A percentile compares a stretch with the other conserved stretches of the same genome.
Evolutionary conservation across 371 early-diverging fungal genomes (phyloP).

Genomic region (Zancudomyces culisetae): DNA sequence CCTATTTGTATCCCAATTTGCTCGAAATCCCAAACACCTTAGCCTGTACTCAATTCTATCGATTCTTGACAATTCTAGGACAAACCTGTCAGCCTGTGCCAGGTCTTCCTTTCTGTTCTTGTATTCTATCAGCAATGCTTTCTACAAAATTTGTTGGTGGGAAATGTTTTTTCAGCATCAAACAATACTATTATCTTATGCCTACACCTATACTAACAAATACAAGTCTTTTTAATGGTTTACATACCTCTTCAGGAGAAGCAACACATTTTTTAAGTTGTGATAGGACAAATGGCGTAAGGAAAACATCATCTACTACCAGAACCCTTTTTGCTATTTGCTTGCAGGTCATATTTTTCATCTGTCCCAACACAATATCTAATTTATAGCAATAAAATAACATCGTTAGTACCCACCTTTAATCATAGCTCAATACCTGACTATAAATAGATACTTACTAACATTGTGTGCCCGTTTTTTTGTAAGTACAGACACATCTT

Average conservation of each 20-base stretch:
- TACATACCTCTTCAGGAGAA: constrained; percentile 59
- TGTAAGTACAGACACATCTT: constrained; percentile 46
- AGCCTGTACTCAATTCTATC: constrained; percentile 62
- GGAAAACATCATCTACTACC: constrained; percentile 35
- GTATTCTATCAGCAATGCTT: constrained; percentile 44
- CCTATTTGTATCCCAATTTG: constrained; percentile 53
- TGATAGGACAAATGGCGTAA: constrained; percentile 41
- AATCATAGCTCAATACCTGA: too few relatives aligned
- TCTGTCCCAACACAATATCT: constrained; percentile 50
- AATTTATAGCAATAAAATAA: too few relatives aligned
- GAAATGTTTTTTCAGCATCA: too few relatives aligned
- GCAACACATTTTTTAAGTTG: constrained; percentile 47
- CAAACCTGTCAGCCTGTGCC: constrained; percentile 64
- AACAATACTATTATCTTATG: too few relatives aligned
- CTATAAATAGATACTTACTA: too few relatives aligned
- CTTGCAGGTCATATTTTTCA: constrained; percentile 36
- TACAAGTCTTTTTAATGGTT: constrained; percentile 6
- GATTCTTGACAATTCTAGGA: constrained; percentile 67
- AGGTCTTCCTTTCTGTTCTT: constrained; percentile 42
- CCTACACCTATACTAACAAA: background rate
- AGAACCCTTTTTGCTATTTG: constrained; percentile 39
- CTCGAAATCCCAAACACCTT: constrained; percentile 48
- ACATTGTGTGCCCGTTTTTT: constrained; percentile 53
- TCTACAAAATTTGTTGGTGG: too few relatives aligned
- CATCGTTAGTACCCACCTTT: too few relatives aligned